These are phyloP conservation scores for Leccinum subgranulosum DNA, from an alignment of 768 basidiomycete genomes.

Conservation along the genomic window DNA sequence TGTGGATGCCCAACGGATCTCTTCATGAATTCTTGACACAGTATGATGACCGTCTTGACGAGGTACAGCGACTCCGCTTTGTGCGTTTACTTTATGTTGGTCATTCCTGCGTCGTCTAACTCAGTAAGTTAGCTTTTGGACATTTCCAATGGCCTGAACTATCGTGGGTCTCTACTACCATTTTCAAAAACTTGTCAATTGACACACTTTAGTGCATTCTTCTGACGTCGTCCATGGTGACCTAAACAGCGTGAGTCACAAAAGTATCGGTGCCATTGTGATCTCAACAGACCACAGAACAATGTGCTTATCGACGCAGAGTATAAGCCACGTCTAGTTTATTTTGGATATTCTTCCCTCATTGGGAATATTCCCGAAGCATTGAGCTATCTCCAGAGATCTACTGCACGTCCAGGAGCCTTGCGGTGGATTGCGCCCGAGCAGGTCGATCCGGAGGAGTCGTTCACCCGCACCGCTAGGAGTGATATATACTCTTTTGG, in stretches of 20 bases:
- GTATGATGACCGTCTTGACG: too few species aligned
- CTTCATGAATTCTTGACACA: too few species aligned
- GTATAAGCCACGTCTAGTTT: not conserved
- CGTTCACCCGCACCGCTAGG: not conserved
- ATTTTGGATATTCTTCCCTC: not conserved
- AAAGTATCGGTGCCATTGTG: not conserved
- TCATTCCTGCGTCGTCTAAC: too few species aligned
- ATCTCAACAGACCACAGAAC: not conserved
- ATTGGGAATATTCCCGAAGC: not conserved
- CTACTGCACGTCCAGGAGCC: not conserved
- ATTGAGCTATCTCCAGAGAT: not conserved
- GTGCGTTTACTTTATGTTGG: too few species aligned
- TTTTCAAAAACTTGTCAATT: too few species aligned
- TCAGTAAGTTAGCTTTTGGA: too few species aligned
- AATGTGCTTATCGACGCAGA: conserved; percentile 1
- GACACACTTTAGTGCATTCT: too few species aligned
- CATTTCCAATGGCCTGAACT: too few species aligned
- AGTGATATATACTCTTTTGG: not conserved
- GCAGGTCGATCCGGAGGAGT: not conserved
- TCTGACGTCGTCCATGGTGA: not conserved
- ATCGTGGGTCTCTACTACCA: too few species aligned
- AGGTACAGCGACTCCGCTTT: too few species aligned
- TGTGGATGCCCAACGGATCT: too few species aligned
- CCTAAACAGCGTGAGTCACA: not conserved
- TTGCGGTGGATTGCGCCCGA: not conserved